Base-by-base conservation (phyloP, 768 basidiomycete genomes). In the Podaxis sp. region DNA sequence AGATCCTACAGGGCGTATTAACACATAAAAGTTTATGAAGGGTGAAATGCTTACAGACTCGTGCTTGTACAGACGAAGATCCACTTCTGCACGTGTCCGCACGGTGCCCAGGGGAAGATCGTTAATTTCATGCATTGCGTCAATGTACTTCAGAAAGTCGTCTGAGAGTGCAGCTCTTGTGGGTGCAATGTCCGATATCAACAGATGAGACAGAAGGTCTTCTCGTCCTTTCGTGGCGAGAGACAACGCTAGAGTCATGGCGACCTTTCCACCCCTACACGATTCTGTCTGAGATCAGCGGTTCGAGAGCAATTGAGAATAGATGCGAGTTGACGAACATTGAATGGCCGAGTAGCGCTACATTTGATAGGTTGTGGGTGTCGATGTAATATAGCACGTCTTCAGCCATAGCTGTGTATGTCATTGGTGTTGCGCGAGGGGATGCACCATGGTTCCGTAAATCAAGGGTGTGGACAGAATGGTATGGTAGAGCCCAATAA, bases 381-480 rank as follows among this genome's bases (percentile, higher is more conserved):
- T 76, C 68, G 63, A 91, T 82, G 69, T 94, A 93, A 50, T 83
- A 77, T 1, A 87, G 73, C 12, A 96, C 83, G 67, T 97, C 95
- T 3, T 75, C 74, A 0, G 92, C 93, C 92, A 96, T 91, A 40
- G 87, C 81, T 9, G 75, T 70, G 71, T 96, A 96, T 13, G 83
- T 86, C 82, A 91, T 91, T 0, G 89, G 87, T 11, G 75, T 76
- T 17, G 77, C 79, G 71, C 94, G 93, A 0, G 91, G 93, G 0
- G 93, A 94, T 17, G 81, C 72, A 1, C 95, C 95, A 66, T 96
- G 94, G 69, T 96, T 97, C n/a, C 95, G 81, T 24, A 96, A 78
- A 73, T 97, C 94, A 43, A 96, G 74, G 2, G 88, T 78, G 68
- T 94, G 94, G 17, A 96, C 80, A 1, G 90, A 87, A 61, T 87